phyloP scores from a whole-genome alignment of 2,329 filamentous ascomycete genomes.

The Mycosphaerella arachidis region DNA sequence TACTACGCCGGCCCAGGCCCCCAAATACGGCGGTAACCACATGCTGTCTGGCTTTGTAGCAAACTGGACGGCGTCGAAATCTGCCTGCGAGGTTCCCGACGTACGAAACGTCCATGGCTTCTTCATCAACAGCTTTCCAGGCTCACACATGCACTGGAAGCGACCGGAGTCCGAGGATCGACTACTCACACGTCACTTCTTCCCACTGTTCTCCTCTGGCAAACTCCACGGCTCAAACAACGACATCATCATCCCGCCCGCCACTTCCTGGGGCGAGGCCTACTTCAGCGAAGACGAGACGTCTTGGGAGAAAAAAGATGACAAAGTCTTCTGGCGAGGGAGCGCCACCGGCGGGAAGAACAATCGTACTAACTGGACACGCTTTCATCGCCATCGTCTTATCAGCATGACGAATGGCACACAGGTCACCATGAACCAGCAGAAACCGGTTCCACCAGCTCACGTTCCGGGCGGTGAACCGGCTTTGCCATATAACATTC shows the following conservation, averaged over 20 bases:
- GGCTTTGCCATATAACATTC: not conserved
- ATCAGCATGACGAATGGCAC: conserved; percentile 66
- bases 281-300: conserved; percentile 30
- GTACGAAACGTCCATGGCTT: conserved; percentile 40
- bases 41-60: not conserved
- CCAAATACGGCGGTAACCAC: not conserved
- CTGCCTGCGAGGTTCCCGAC: conserved; percentile 15
- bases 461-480: conserved; percentile 1
- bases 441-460: not conserved
- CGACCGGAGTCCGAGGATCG: not conserved
- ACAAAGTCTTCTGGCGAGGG: conserved; percentile 42
- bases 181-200: conserved; percentile 30
- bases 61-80: conserved; percentile 1
- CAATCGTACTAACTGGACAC: conserved; percentile 56
- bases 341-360: conserved; percentile 42
- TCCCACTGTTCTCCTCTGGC: conserved; percentile 38
- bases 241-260: conserved; percentile 44
- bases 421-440: conserved; percentile 25
- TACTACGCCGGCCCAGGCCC: not conserved
- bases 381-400: conserved; percentile 69
- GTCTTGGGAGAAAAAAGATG: conserved; percentile 39
- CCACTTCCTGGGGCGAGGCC: conserved; percentile 34
- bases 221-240: conserved; percentile 41
- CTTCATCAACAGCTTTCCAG: conserved; percentile 34
- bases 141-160: not conserved